Evolutionary conservation across 768 basidiomycete genomes (phyloP), one percentile per base, ranked within the genome.

Genomic region (Lyophyllum decastes): DNA sequence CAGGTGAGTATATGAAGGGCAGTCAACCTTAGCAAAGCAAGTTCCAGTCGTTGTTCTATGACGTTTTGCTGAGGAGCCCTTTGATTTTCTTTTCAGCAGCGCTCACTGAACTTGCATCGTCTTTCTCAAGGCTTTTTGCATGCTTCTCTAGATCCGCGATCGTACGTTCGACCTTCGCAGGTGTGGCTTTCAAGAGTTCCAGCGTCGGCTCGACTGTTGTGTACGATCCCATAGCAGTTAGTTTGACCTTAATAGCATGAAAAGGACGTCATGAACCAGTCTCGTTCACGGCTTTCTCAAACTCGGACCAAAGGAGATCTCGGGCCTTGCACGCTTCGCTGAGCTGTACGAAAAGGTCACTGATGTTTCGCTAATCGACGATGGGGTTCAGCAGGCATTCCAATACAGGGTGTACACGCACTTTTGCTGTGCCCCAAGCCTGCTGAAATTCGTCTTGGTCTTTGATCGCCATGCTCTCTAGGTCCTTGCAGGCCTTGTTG

Each of bases 81-180:
- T 70, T 69, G 58, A 76, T 59, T 47, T 68, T 67, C 58, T 68
- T 67, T 55, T 70, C 72, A 11, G 63, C 54, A 26, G 59, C 57
- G 21, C 57, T 65, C 11, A 64, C 26, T 10, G 64, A 46, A 26
- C 66, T 67, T 25, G 60, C 61, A 46, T 65, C 66, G 30, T 73
- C 73, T 47, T 76, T 77, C 35, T 76, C 74, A 8, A 82, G 62
- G 14, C 66, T 67, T 59, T 80, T 84, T 59, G 73, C 72, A 57
- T 80, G 79, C 68, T 83, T 86, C 59, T 90, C 87, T 8, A 85
- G 71, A 12, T 65, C 68, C 1, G 76, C 70, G 49, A 87, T 80
- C 8, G 76, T 76, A 43, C 77, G 76, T 63, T 89, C 88, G 30
- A 83, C 68, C 45, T 78, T 77, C 27, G 65, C 74, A 4, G 86